Percentiles rank a stretch among this genome's conserved stretches.
These are phyloP conservation scores for Mycena kentingensis DNA, from an alignment of 768 basidiomycete species.

Conservation along the genomic window DNA sequence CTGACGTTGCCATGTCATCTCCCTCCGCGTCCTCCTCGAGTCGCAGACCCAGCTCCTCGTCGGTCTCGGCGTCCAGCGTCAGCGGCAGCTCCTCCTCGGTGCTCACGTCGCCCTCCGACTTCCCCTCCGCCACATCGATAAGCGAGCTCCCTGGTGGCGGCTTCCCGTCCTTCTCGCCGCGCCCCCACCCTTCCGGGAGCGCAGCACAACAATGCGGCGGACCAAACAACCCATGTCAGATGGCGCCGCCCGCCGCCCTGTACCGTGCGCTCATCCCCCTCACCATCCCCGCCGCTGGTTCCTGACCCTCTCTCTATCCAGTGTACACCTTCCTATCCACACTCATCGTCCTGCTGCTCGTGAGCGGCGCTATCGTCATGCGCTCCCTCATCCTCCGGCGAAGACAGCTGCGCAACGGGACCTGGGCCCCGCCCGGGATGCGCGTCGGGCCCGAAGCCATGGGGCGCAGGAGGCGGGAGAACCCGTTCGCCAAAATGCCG, in stretches of 20 bases:
- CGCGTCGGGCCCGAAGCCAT: not conserved
- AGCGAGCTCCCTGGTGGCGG: no score
- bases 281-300: not conserved
- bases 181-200: no score
- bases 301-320: not conserved
- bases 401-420: conserved; percentile 41
- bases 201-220: no score
- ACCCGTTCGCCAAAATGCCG: not conserved
- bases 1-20: no score
- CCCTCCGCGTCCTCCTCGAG: no score
- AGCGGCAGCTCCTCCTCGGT: no score
- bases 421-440: conserved; percentile 27
- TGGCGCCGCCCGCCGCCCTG: conserved; percentile 8
- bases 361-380: conserved; percentile 43
- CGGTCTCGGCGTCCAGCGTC: no score
- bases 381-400: conserved; percentile 43
- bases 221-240: no score
- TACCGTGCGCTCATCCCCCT: conserved; percentile 3
- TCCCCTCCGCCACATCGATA: no score
- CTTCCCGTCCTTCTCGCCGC: no score
- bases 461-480: not conserved
- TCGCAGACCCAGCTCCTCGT: no score
- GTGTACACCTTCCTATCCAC: conserved; percentile 39
- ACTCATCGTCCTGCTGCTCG: conserved; percentile 44
- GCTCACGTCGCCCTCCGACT: no score